Conservation (phyloP, 148 eudicot species). For the Dianthus caryophyllus region DNA sequence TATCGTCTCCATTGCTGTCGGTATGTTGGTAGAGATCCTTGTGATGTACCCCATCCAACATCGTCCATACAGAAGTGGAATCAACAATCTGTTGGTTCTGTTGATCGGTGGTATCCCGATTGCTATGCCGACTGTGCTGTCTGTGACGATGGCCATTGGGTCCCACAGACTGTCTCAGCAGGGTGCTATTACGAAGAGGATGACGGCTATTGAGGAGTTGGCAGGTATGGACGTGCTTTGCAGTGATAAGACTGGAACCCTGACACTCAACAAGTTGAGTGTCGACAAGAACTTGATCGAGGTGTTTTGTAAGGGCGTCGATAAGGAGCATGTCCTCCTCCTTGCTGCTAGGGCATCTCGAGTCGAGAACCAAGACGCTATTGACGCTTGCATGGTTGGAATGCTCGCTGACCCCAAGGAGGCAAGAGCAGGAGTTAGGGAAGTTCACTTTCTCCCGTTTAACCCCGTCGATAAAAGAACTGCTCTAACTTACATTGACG, state of each 20-base stretch:
- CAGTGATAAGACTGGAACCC: constrained; percentile 96
- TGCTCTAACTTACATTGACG: constrained; percentile 38
- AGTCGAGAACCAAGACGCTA: constrained; percentile 93
- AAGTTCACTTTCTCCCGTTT: constrained; percentile 38
- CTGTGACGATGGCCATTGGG: constrained; percentile 99
- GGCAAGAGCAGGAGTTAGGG: constrained; percentile 49
- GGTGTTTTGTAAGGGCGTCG: constrained; percentile 77
- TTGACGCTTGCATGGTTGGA: constrained; percentile 90
- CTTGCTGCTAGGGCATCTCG: constrained; percentile 93
- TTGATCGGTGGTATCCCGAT: constrained; percentile 97
- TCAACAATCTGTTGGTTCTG: constrained; percentile 86
- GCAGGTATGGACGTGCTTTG: constrained; percentile 99
- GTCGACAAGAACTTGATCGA: constrained; percentile 91
- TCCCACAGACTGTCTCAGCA: constrained; percentile 92
- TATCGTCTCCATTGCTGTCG: constrained; percentile 84
- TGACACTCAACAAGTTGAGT: constrained; percentile 84
- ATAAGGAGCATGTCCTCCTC: constrained; percentile 70
- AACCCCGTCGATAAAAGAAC: constrained; percentile 38
- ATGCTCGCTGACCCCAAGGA: constrained; percentile 97
- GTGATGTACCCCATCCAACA: constrained; percentile 99
- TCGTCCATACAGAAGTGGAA: constrained; percentile 66
- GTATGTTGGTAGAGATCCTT: constrained; percentile 70
- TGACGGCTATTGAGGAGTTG: constrained; percentile 99
- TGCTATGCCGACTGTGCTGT: constrained; percentile 96
- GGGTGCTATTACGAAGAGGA: constrained; percentile 97